phyloP scores from a whole-genome alignment of 1,139 yeast genomes.

The Candida sanyaensis region DNA sequence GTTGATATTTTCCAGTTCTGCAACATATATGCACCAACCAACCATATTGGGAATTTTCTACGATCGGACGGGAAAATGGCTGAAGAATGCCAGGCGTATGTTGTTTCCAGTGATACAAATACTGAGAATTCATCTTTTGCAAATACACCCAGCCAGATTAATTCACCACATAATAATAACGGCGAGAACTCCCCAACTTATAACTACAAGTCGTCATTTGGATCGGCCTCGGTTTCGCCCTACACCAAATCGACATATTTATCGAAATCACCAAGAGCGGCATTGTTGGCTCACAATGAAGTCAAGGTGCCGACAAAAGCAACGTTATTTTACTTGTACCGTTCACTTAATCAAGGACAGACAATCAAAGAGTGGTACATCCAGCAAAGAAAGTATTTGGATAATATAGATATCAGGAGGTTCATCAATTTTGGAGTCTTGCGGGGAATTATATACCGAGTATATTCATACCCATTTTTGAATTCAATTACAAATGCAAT shows the following conservation, averaged over 20 bases:
- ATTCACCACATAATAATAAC: conserved; percentile 7
- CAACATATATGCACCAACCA: conserved; percentile 88
- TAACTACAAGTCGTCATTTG: conserved; percentile 9
- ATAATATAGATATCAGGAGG: conserved; percentile 74
- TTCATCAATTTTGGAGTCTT: conserved; percentile 86
- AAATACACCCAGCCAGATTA: conserved; percentile 9
- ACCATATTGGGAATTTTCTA: conserved; percentile 68
- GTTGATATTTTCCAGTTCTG: conserved; percentile 87
- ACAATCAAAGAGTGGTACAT: conserved; percentile 80
- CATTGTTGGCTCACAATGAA: conserved; percentile 3
- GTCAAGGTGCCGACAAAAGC: conserved; percentile 62
- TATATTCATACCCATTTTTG: conserved; percentile 72
- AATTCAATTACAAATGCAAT: conserved; percentile 38
- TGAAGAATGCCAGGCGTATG: conserved; percentile 85
- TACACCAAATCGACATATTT: conserved; percentile 9
- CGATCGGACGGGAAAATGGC: conserved; percentile 61
- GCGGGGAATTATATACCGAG: conserved; percentile 79
- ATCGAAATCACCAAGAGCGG: conserved; percentile 12
- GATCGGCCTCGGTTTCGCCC: conserved; percentile 20
- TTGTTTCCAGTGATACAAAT: conserved; percentile 35
- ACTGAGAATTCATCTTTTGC: conserved; percentile 10
- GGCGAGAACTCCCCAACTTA: conserved; percentile 11
- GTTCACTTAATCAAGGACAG: conserved; percentile 78
- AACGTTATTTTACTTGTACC: conserved; percentile 70
- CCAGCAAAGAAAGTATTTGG: conserved; percentile 58